Base-by-base conservation (phyloP, 176 grass and related monocot genomes). In the Saccharum spontaneum region DNA sequence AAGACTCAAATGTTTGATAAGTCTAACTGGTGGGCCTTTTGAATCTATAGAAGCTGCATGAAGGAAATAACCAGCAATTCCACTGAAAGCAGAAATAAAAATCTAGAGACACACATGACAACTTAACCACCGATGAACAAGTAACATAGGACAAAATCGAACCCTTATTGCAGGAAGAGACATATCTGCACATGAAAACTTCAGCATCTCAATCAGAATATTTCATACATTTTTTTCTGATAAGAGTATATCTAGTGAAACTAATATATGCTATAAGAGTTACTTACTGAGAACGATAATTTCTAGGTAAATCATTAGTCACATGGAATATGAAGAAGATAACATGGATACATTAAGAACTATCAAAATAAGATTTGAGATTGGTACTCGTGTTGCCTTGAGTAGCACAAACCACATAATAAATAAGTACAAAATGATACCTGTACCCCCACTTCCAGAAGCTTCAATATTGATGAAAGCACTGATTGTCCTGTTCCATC, bases 381-480 rank as follows among this genome's bases (percentile, higher is more conserved):
- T 60, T 52, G 20, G 61, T 57, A 41, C 36, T 78, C 15, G 18
- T 55, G 44, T 74, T 73, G 15, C 44, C 26, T 60, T 67, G 37
- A 83, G 24, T 73, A 85, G 31, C 37, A 82, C 40, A 67, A 79
- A 24, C 74, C 10, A 82, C 37, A 88, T 64, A 81, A 49, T 28
- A 86, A 37, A 67, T 78, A 36, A 67, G 73, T 59, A 79, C 10
- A 24, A 50, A 46, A 87, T 62, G 45, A 66, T 95, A 98, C 96
- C 96, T 87, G 92, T 81, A 80, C 96, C 96, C 10, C 93, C 96
- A 70, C 87, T 90, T 79, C 96, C 96, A 87, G 93, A 98, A 88
- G 96, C 96, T 91, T 98, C 96, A 73, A 98, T 98, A 80, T 98
- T 91, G 64, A 98, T 88, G 82, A 98, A 98, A 88, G 96, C 96